Conservation (phyloP, 108 stramenopile species). For the Cyclotella kingstonii region DNA sequence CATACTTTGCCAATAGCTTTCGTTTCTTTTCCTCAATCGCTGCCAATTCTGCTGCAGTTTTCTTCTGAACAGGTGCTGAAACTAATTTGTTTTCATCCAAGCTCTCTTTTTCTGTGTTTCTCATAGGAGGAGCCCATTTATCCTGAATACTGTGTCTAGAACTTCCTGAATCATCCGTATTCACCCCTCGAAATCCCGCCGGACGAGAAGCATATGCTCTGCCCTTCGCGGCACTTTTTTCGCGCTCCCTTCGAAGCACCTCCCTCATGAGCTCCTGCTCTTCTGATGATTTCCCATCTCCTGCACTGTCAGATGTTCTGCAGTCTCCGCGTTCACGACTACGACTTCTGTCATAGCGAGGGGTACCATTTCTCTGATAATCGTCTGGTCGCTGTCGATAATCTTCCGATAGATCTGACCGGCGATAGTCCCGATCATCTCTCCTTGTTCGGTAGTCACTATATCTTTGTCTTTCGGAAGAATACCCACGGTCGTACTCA, state of each 20-base stretch:
- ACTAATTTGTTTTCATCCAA: slow-evolving; percentile 1
- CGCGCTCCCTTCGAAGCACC: slow-evolving; percentile 68
- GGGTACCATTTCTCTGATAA: slow-evolving; percentile 5
- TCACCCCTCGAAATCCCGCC: slow-evolving; percentile 41
- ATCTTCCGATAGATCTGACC: slow-evolving; percentile 4
- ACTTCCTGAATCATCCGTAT: slow-evolving; percentile 18
- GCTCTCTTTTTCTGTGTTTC: slow-evolving; percentile 7
- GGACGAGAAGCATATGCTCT: slow-evolving; percentile 53
- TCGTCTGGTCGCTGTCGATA: too few species aligned
- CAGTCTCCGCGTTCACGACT: slow-evolving; percentile 43
- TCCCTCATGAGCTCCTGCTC: slow-evolving; percentile 63
- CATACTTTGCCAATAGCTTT: slow-evolving; percentile 79
- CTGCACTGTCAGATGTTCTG: slow-evolving; percentile 1
- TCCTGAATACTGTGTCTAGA: slow-evolving; percentile 14
- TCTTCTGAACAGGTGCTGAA: slow-evolving; percentile 31
- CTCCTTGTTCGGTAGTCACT: not conserved
- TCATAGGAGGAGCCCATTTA: slow-evolving; percentile 7
- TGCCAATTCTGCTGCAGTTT: slow-evolving; percentile 72
- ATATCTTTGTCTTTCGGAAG: slow-evolving; percentile 2
- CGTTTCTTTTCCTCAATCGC: slow-evolving; percentile 78
- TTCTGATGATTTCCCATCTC: not conserved
- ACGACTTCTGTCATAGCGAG: slow-evolving; percentile 39
- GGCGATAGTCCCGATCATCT: not conserved
- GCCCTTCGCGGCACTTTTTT: slow-evolving; percentile 55
- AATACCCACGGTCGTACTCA: slow-evolving; percentile 13